A percentile compares a stretch with the other conserved stretches of the same genome.
These are phyloP conservation scores for Phytomonas sp. DNA, from an alignment of 208 protist genomes.

Conservation along the genomic window DNA sequence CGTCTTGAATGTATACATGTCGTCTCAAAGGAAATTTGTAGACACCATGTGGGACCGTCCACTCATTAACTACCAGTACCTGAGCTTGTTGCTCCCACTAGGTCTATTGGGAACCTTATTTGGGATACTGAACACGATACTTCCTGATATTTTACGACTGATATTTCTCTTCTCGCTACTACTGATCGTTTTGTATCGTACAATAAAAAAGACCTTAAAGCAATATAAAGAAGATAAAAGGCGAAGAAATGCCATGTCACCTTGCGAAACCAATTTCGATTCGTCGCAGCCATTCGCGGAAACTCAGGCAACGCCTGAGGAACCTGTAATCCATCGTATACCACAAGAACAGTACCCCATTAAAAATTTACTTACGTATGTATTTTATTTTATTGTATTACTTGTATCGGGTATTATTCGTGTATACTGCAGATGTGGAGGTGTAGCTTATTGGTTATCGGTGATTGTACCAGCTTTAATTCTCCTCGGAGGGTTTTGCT, in stretches of 20 bases:
- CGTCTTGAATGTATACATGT: slow-evolving; percentile 65
- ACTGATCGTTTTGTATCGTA: slow-evolving; percentile 47
- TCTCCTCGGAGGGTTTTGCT: slow-evolving; percentile 30
- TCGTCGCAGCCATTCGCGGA: neutral
- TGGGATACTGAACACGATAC: slow-evolving; percentile 67
- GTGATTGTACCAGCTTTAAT: slow-evolving; percentile 27
- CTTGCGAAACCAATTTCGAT: neutral
- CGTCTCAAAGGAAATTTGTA: slow-evolving; percentile 45
- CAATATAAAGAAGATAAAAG: slow-evolving; percentile 34
- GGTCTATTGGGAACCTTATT: slow-evolving; percentile 63
- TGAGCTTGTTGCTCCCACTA: slow-evolving; percentile 67
- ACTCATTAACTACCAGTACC: slow-evolving; percentile 83
- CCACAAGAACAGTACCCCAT: slow-evolving; percentile 47
- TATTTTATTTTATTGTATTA: slow-evolving; percentile 50
- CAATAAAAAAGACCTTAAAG: slow-evolving; percentile 41
- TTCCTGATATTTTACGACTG: slow-evolving; percentile 70
- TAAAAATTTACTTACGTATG: slow-evolving; percentile 38
- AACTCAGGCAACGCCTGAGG: neutral
- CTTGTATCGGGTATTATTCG: slow-evolving; percentile 62
- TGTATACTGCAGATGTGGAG: slow-evolving; percentile 27
- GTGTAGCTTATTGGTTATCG: slow-evolving; percentile 39
- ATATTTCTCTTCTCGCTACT: slow-evolving; percentile 66
- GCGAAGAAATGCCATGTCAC: slow-evolving; percentile 18
- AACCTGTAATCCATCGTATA: neutral
- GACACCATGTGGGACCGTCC: slow-evolving; percentile 41